Base-by-base conservation (phyloP, 2,329 filamentous ascomycete species). In the Calcarisporium arbuscula region DNA sequence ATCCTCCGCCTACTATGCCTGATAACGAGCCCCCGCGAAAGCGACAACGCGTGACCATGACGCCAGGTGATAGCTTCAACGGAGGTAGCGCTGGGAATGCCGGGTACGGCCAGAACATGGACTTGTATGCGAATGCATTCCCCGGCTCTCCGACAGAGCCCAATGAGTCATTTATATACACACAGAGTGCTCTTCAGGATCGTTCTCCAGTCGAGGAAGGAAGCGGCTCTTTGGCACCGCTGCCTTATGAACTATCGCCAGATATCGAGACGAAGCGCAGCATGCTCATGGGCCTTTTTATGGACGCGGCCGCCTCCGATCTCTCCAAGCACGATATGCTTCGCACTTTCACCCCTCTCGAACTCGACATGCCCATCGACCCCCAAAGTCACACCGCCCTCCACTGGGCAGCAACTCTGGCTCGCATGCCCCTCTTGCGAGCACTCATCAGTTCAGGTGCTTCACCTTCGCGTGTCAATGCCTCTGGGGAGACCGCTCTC, bases 371-470 rank as follows among this genome's bases (percentile, higher is more conserved):
- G 56, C 90, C 92, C 2, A 86, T 98, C 38, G 92, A 98, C 52
- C 74, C 82, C 18, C 87, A 87, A 39, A 81, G 81, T 22, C 87
- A 96, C 52, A 96, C 88, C 14, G 89, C 89, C 4, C 68, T 98
- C 26, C 90, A 96, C 53, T 98, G 92, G 92, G 92, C 92, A 3
- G 88, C 92, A 5, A 95, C 92, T 5, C 70, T 98, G 30, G 88
- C 88, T 4, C 82, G 90, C 12, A 82, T 94, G 55, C 76, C 85
- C 2, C 70, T 98, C 6, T 68, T 96, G 37, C 80, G 85, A 35
- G 74, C 89, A 0, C 70, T 98, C 9, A 85, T 96, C 36, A 72
- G 79, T 5, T 82, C 83, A 30, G 92, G 92, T 2, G 89, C 90
- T 2, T 94, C 82, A 46, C 87, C 94, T 30, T 85, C 82, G 54